A percentile compares a stretch with the other conserved stretches of the same genome.
These are phyloP conservation scores for Aspergillus sp. DNA, from an alignment of 2,329 filamentous ascomycete species.

Conservation along the genomic window DNA sequence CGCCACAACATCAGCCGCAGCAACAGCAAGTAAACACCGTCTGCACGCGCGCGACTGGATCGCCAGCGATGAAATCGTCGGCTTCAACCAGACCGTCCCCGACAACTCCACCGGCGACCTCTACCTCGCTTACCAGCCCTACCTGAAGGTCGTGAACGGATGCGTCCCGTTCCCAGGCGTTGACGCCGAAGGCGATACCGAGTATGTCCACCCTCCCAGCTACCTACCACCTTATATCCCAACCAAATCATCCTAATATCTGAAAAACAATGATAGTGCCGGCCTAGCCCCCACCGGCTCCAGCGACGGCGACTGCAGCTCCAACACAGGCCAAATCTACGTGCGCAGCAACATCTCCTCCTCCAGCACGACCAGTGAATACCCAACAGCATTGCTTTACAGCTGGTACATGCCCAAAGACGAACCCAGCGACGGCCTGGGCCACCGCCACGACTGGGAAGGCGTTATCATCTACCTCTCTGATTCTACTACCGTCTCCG, in stretches of 20 bases:
- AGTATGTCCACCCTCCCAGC: conserved; percentile 39
- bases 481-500: conserved; percentile 35
- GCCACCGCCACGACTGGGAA: conserved; percentile 61
- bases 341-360: conserved; percentile 36
- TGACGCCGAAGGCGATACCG: conserved; percentile 58
- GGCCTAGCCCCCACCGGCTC: conserved; percentile 47
- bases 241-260: too few relatives aligned
- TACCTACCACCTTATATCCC: too few relatives aligned
- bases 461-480: conserved; percentile 57
- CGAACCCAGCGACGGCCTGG: conserved; percentile 46
- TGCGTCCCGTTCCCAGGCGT: conserved; percentile 67
- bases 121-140: conserved; percentile 60
- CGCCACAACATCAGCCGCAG: neutral
- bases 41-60: conserved; percentile 44
- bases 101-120: conserved; percentile 49
- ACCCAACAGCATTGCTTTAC: conserved; percentile 54
- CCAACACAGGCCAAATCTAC: conserved; percentile 55
- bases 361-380: neutral
- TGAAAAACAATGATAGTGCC: conserved; percentile 34
- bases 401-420: conserved; percentile 57
- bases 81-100: conserved; percentile 58
- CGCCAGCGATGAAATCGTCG: conserved; percentile 52
- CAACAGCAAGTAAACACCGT: neutral
- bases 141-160: conserved; percentile 58
- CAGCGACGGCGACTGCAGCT: conserved; percentile 44